Conservation (phyloP, 805 yeast genomes). For the Clavispora vitiphila region DNA sequence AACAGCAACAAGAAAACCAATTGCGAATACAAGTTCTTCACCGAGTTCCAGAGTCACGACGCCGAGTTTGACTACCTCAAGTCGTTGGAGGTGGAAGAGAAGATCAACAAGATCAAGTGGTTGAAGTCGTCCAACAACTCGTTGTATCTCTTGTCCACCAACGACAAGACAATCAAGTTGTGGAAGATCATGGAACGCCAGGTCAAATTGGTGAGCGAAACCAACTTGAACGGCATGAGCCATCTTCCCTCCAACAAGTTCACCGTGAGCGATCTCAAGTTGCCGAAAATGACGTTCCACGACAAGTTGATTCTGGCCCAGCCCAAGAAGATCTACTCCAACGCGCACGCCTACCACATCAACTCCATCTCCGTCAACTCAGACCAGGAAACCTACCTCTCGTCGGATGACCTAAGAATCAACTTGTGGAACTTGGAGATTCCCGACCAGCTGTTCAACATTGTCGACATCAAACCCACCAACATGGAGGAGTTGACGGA, state of each 20-base stretch:
- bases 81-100: slow-evolving; percentile 94
- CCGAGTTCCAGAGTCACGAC: slow-evolving; percentile 97
- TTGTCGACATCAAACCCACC: slow-evolving; percentile 95
- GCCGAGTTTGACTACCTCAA: slow-evolving; percentile 97
- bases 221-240: slow-evolving; percentile 48
- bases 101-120: slow-evolving; percentile 97
- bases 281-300: slow-evolving; percentile 89
- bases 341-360: slow-evolving; percentile 98
- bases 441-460: slow-evolving; percentile 93
- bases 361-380: slow-evolving; percentile 91
- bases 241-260: slow-evolving; percentile 21
- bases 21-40: slow-evolving; percentile 92
- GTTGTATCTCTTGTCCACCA: slow-evolving; percentile 85
- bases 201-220: slow-evolving; percentile 87
- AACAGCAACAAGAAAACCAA: slow-evolving; percentile 55
- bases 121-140: slow-evolving; percentile 81
- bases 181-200: slow-evolving; percentile 95
- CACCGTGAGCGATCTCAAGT: slow-evolving; percentile 46
- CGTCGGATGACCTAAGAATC: slow-evolving; percentile 90
- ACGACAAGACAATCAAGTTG: slow-evolving; percentile 96
- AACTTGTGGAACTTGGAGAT: slow-evolving; percentile 93
- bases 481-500: slow-evolving; percentile 99
- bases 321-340: slow-evolving; percentile 85
- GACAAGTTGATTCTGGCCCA: slow-evolving; percentile 94
- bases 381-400: slow-evolving; percentile 92